Evolutionary conservation across 257 asterid genomes (phyloP).

Genomic region (Prunella vulgaris): DNA sequence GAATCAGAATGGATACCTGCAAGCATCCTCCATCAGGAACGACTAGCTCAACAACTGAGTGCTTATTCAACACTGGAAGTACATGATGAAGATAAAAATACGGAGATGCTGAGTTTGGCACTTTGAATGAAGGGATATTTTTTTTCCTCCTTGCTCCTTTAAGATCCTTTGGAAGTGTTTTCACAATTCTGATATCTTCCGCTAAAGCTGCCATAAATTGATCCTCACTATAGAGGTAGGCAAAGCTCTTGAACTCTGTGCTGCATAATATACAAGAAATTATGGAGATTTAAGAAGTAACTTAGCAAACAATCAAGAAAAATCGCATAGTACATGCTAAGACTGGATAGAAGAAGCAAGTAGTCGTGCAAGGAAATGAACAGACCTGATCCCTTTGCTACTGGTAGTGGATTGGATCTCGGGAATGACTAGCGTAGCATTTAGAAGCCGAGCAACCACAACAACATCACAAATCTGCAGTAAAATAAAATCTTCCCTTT

Average conservation of each 20-base stretch:
- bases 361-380: not conserved
- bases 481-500: not conserved
- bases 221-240: constrained; percentile 89
- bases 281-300: constrained; percentile 5
- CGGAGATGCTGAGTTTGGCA: constrained; percentile 60
- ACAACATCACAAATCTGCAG: constrained; percentile 88
- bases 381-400: constrained; percentile 93
- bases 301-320: constrained; percentile 10
- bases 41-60: constrained; percentile 90
- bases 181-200: constrained; percentile 72
- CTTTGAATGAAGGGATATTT: constrained; percentile 92
- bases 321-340: not conserved
- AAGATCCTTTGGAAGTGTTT: constrained; percentile 82
- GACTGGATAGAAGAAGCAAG: not conserved
- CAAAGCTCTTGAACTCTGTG: constrained; percentile 95
- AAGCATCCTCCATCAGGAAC: constrained; percentile 95
- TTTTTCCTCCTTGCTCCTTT: constrained; percentile 95
- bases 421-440: constrained; percentile 90
- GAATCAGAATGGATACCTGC: constrained; percentile 55
- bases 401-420: constrained; percentile 97
- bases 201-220: constrained; percentile 74
- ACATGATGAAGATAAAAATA: constrained; percentile 86
- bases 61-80: constrained; percentile 68
- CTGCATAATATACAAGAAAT: constrained; percentile 45
- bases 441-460: constrained; percentile 83